Percentiles rank a stretch among this genome's conserved stretches.
Evolutionary conservation across 83 land plant genomes (phyloP).

Genomic region (Picea abies): DNA sequence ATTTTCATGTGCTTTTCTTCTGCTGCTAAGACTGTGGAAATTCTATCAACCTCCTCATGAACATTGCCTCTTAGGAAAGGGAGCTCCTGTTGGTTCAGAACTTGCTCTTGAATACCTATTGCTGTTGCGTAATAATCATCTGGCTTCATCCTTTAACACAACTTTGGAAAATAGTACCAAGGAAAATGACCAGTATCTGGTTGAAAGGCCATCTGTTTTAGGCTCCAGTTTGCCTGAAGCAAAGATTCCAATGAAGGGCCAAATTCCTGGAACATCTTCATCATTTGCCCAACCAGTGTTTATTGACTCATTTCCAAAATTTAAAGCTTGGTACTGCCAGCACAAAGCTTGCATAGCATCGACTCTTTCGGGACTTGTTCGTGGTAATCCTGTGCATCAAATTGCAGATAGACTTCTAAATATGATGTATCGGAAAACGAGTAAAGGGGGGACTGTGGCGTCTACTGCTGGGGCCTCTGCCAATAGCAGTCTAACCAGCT

Average conservation of each 20-base stretch:
- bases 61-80: conserved; percentile 67
- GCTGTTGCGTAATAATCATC: conserved; percentile 57
- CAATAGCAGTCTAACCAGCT: conserved; percentile 32
- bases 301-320: conserved; percentile 69
- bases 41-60: conserved; percentile 91
- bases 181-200: too few relatives aligned
- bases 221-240: too few relatives aligned
- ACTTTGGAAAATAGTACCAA: conserved; percentile 19
- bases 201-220: too few relatives aligned
- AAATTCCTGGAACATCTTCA: background rate
- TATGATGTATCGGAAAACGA: conserved; percentile 70
- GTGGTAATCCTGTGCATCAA: conserved; percentile 69
- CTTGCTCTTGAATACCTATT: conserved; percentile 86
- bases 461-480: conserved; percentile 39
- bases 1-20: conserved; percentile 83
- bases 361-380: conserved; percentile 67
- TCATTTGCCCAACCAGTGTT: conserved; percentile 37
- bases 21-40: conserved; percentile 80
- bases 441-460: conserved; percentile 38
- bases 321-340: conserved; percentile 77
- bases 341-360: conserved; percentile 80
- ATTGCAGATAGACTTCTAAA: conserved; percentile 68
- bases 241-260: background rate
- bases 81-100: conserved; percentile 77
- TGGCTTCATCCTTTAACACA: conserved; percentile 25